A percentile compares a stretch with the other conserved stretches of the same genome.
These are phyloP conservation scores for Tetraselmis striata DNA, from an alignment of 139 green algal species.

Conservation along the genomic window DNA sequence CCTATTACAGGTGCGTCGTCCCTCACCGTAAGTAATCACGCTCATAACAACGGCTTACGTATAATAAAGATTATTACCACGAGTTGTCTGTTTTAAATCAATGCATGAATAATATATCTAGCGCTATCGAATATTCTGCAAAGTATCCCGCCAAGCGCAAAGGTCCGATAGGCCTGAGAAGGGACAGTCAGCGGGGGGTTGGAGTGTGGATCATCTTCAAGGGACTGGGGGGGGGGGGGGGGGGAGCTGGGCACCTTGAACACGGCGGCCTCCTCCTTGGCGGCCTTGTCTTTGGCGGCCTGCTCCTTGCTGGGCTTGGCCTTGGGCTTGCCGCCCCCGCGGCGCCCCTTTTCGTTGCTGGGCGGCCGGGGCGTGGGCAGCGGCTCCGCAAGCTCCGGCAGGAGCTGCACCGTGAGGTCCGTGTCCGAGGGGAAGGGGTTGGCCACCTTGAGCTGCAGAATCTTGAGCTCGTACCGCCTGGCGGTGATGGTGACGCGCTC, in stretches of 20 bases:
- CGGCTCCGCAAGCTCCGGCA: slow-evolving; percentile 46
- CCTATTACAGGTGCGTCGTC: too few species aligned
- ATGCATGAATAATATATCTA: too few species aligned
- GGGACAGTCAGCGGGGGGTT: too few species aligned
- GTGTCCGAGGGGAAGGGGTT: slow-evolving; percentile 75
- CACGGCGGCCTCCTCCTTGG: neutral
- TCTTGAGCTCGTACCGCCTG: slow-evolving; percentile 54
- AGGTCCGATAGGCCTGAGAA: too few species aligned
- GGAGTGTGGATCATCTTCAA: too few species aligned
- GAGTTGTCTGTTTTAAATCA: too few species aligned
- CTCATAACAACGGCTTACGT: too few species aligned
- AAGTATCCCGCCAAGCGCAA: too few species aligned
- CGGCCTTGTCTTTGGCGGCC: neutral
- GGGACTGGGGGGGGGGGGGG: too few species aligned
- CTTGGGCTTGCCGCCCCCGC: neutral
- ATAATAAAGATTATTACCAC: too few species aligned
- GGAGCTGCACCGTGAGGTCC: slow-evolving; percentile 31
- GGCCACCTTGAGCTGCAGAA: slow-evolving; percentile 49
- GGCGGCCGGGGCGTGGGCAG: slow-evolving; percentile 7
- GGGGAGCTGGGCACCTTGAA: slow-evolving; percentile 20
- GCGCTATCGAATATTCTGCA: too few species aligned
- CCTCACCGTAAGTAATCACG: too few species aligned
- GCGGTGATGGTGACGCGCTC: slow-evolving; percentile 32
- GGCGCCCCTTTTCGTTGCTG: neutral
- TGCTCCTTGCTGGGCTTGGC: neutral